Evolutionary conservation across 352 stramenopile genomes (phyloP).

Genomic region (Albugo laibachii): DNA sequence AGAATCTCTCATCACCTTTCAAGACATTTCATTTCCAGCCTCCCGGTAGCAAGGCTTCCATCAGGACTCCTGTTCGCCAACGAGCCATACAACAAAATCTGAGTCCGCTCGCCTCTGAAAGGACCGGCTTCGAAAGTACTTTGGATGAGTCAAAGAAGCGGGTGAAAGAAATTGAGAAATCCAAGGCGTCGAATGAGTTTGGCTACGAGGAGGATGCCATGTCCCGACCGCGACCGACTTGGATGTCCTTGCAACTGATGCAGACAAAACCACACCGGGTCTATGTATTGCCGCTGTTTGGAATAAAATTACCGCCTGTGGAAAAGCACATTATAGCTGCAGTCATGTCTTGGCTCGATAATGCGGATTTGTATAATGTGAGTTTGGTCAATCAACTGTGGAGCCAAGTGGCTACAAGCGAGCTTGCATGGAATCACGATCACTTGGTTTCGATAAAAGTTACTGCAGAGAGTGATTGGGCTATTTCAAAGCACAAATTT

Average conservation of each 20-base stretch:
- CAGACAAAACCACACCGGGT: constrained; percentile 10
- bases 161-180: neutral
- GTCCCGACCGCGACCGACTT: neutral
- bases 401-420: constrained; percentile 52
- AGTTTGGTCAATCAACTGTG: constrained; percentile 70
- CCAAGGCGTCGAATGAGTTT: neutral
- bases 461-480: neutral
- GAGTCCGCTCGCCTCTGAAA: neutral
- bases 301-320: constrained; percentile 26
- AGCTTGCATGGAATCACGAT: constrained; percentile 57
- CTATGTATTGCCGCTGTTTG: constrained; percentile 63
- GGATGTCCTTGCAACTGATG: neutral
- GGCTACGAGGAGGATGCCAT: neutral
- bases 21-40: no score
- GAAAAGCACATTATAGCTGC: constrained; percentile 28
- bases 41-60: no score
- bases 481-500: neutral
- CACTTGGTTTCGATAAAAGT: constrained; percentile 17
- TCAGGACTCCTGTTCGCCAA: neutral
- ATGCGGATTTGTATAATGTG: constrained; percentile 61
- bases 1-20: constrained; percentile 48
- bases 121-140: neutral
- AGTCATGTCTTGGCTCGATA: constrained; percentile 58
- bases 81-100: neutral
- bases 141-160: no score